Evolutionary conservation across 371 early-diverging fungal genomes (phyloP).

Genomic region (Rhizomucor miehei): DNA sequence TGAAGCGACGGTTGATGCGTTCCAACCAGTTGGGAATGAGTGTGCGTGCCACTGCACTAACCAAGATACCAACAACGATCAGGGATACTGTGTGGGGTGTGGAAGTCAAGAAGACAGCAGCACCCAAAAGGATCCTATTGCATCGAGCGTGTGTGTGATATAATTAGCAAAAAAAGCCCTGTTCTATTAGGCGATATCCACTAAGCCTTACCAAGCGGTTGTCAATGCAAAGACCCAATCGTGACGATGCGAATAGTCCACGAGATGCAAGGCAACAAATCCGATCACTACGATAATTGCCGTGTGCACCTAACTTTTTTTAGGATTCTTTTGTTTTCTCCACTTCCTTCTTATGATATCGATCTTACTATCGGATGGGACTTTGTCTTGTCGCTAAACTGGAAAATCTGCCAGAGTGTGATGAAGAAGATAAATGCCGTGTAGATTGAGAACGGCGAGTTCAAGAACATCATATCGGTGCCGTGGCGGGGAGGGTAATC

Average conservation of each 20-base stretch:
- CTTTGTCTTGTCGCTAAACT: slow-evolving; percentile 31
- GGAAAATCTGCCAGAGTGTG: slow-evolving; percentile 35
- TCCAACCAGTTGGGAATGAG: slow-evolving; percentile 41
- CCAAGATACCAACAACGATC: slow-evolving; percentile 39
- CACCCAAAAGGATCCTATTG: slow-evolving; percentile 33
- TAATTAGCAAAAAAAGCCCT: slow-evolving; percentile 1
- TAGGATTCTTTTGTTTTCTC: not conserved
- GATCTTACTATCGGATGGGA: slow-evolving; percentile 25
- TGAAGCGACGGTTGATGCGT: slow-evolving; percentile 34
- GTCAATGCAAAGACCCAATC: slow-evolving; percentile 48
- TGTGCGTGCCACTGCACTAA: slow-evolving; percentile 41
- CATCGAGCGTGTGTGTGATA: not conserved
- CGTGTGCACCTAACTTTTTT: slow-evolving; percentile 23
- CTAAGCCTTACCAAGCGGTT: slow-evolving; percentile 39
- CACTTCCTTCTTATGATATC: not conserved
- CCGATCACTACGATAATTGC: slow-evolving; percentile 32
- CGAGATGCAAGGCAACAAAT: slow-evolving; percentile 38
- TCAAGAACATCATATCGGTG: slow-evolving; percentile 33
- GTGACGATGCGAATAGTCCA: slow-evolving; percentile 43
- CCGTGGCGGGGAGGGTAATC: slow-evolving; percentile 45
- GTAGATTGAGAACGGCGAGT: slow-evolving; percentile 48
- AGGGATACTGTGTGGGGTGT: slow-evolving; percentile 33
- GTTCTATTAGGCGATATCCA: not conserved
- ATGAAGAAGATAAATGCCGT: slow-evolving; percentile 34
- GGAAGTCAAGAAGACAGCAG: slow-evolving; percentile 27